Evolutionary conservation across 345 rosid genomes (phyloP).

Genomic region (Ailanthus altissimus): DNA sequence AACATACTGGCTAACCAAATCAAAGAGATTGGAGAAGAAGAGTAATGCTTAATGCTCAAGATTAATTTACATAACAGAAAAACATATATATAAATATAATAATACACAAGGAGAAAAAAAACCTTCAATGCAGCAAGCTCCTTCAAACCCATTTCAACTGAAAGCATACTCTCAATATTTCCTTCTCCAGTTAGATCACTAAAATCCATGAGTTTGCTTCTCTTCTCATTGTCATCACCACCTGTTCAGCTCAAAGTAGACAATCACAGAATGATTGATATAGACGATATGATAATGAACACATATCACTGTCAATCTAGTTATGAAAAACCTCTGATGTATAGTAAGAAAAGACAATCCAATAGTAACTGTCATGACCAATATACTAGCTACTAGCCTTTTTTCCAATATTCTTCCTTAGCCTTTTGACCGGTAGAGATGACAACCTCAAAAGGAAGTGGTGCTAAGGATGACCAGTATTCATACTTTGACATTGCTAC

Average conservation of each 20-base stretch:
- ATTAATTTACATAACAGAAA: background rate
- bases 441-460: constrained; percentile 96
- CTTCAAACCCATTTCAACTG: constrained; percentile 97
- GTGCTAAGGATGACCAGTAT: constrained; percentile 98
- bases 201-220: constrained; percentile 69
- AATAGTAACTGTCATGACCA: constrained; percentile 6
- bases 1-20: background rate
- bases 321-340: background rate
- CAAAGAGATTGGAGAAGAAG: background rate
- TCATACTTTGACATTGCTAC: constrained; percentile 83
- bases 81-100: background rate
- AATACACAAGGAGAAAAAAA: background rate
- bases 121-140: constrained; percentile 93
- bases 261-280: constrained; percentile 6
- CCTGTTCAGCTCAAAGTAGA: constrained; percentile 39
- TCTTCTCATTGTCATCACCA: constrained; percentile 65
- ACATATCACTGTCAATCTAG: background rate
- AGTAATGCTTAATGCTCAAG: background rate
- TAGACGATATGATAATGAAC: background rate
- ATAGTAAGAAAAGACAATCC: background rate
- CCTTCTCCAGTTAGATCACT: constrained; percentile 96
- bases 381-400: constrained; percentile 50
- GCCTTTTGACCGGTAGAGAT: constrained; percentile 98
- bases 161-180: constrained; percentile 97
- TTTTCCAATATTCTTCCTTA: constrained; percentile 74